Evolutionary conservation across 2,329 filamentous ascomycete species (phyloP), one percentile per base, ranked within the genome.

Genomic region (Ceratocystis colombiana): DNA sequence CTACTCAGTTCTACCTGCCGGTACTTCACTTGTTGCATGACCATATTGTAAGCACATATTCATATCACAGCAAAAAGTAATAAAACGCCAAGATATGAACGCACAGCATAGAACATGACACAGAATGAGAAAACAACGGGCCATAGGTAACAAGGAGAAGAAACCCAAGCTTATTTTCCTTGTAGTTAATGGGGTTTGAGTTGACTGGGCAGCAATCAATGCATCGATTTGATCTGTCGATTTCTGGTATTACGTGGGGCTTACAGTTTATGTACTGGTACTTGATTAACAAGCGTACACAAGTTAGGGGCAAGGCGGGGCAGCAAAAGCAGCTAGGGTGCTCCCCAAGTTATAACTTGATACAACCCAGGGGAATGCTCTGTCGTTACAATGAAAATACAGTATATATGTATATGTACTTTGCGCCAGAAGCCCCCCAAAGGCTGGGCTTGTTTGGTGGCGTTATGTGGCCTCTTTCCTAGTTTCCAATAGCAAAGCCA

Each of bases 131-230:
- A 53, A 25, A 53, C 8, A 53, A 15, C 37, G 3, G 1, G 37
- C 37, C 37, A 41, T 41, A 15, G 37, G 37, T 15, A 53, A 17
- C 22, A 53, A 28, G 22, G 8, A 37, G 55, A 37, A 37, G 12
- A 33, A 22, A 17, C 55, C 55, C 55, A 59, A 59, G 55, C 17
- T 37, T 59, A 59, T 59, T 59, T 30, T 59, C 17, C n/a, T 37
- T n/a, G n/a, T 20, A 28, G 30, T 59, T 59, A 0, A n/a, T 25
- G 7, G 30, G 28, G 2, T 30, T 17, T 33, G 53, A 25, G 30
- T 20, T 59, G 55, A 30, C 55, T 59, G 28, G 55, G 55, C 55
- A 59, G 55, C 55, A 59, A 59, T 37, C 15, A 59, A 33, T 59
- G 28, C 12, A 41, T 37, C n/a, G 28, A 59, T 59, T 59, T 37